phyloP scores from a whole-genome alignment of 345 rosid genomes.

The Eutrema heterophyllum region DNA sequence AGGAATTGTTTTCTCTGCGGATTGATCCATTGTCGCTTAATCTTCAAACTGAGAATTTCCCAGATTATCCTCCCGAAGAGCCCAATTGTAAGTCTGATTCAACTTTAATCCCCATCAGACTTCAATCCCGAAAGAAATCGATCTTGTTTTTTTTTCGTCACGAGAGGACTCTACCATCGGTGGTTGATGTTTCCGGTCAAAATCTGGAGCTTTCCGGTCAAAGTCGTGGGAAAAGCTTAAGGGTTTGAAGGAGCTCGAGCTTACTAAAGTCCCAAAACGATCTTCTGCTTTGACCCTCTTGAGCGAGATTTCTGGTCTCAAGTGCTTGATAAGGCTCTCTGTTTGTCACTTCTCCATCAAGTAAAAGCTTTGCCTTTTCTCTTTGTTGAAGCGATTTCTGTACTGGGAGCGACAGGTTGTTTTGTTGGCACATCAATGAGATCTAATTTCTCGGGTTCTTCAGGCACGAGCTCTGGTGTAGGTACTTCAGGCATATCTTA shows the following conservation, averaged over 20 bases:
- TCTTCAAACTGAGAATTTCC: no score
- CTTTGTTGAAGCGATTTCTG: slow-evolving; percentile 39
- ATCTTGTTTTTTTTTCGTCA: no score
- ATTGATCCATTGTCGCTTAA: no score
- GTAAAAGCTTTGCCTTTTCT: slow-evolving; percentile 35
- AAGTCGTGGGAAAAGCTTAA: slow-evolving; percentile 56
- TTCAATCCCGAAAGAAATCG: no score
- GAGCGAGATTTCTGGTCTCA: slow-evolving; percentile 74
- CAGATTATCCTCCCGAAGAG: no score
- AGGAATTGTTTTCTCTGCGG: no score
- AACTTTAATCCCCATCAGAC: no score
- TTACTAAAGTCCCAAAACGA: slow-evolving; percentile 64
- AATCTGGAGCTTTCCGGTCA: slow-evolving; percentile 64
- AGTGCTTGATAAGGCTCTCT: slow-evolving; percentile 77
- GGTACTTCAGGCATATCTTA: slow-evolving; percentile 87
- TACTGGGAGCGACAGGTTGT: slow-evolving; percentile 41
- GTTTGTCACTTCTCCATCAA: slow-evolving; percentile 89
- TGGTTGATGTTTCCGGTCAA: slow-evolving; percentile 69
- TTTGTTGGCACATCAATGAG: slow-evolving; percentile 81
- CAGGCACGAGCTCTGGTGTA: slow-evolving; percentile 29
- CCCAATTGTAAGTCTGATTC: no score
- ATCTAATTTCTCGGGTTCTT: slow-evolving; percentile 50
- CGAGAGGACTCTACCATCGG: no score
- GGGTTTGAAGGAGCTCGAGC: slow-evolving; percentile 82
- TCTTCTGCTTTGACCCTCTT: slow-evolving; percentile 70